Conservation (phyloP, 805 yeast species). For the Lipomyces yamanashiensis region DNA sequence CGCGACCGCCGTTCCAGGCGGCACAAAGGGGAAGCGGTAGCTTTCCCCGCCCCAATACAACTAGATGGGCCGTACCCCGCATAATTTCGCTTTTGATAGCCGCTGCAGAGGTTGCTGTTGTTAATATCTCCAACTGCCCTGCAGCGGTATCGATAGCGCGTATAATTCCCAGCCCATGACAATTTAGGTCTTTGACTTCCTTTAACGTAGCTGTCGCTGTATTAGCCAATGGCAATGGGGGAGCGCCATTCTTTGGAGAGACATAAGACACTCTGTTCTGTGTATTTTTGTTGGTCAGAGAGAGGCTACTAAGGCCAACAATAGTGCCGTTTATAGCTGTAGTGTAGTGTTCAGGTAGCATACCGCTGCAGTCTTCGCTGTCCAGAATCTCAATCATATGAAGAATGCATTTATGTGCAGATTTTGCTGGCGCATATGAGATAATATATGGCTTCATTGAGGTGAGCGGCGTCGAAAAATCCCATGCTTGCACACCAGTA, state of each 20-base stretch:
- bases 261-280: background rate
- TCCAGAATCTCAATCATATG: constrained; percentile 38
- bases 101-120: constrained; percentile 2
- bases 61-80: background rate
- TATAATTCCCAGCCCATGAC: constrained; percentile 29
- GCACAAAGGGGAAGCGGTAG: constrained; percentile 27
- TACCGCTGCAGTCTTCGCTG: constrained; percentile 26
- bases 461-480: constrained; percentile 43
- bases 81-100: background rate
- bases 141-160: constrained; percentile 22
- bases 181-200: constrained; percentile 6
- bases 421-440: constrained; percentile 22
- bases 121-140: constrained; percentile 16
- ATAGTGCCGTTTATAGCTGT: constrained; percentile 45
- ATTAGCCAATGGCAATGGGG: constrained; percentile 7
- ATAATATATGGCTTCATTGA: constrained; percentile 43
- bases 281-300: background rate
- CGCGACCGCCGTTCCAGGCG: constrained; percentile 21
- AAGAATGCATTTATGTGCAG: constrained; percentile 42
- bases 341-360: constrained; percentile 39
- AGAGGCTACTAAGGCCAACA: constrained; percentile 41
- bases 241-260: background rate
- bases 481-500: constrained; percentile 16
- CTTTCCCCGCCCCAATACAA: constrained; percentile 26
- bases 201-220: constrained; percentile 2